Evolutionary conservation across 2,329 filamentous ascomycete genomes (phyloP), one percentile per base, ranked within the genome.

Genomic region (Colletotrichum trifolii): DNA sequence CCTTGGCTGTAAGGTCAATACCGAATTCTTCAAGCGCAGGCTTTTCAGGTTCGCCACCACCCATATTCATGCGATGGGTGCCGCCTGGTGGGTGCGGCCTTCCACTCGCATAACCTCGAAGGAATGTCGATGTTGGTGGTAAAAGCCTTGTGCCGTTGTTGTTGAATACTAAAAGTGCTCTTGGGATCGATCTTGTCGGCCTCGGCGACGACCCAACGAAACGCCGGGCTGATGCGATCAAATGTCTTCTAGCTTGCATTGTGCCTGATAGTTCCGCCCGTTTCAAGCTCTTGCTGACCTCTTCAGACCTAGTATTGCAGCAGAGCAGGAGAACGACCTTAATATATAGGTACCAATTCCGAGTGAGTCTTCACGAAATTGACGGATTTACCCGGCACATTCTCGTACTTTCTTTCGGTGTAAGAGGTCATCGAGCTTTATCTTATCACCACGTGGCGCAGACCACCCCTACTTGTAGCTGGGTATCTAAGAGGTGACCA

Each of bases 41-140:
- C 78, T 97, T 97, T 77, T 97, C 84, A 48, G 86, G 85, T 71
- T 86, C 87, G 35, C 83, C 88, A 60, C 93, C 88, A 58, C 93
- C 87, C 75, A 98, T 79, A 75, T 98, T 89, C 94, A 98, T 98
- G 69, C 91, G 91, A 79, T 97, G 93, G 1, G 94, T 97, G 60
- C 94, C 94, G 54, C 95, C 95, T 0, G 95, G 94, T 1, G 94
- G 94, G 69, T 96, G 93, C 67, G 94, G 92, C 65, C 91, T 84
- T 72, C 91, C 90, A 82, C 89, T 89, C 64, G 89, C 85, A 78
- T 91, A 92, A 52, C 73, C 77, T 60, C 89, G 84, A 11, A 78
- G 70, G 12, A 78, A 70, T 43, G 77, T 70, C 9, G 78, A 70
- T 43, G 77, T 70, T 9, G 74, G 74, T 4, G 85, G 82, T 6